phyloP scores from a whole-genome alignment of 805 yeast species.

The Brettanomyces bruxellensis region DNA sequence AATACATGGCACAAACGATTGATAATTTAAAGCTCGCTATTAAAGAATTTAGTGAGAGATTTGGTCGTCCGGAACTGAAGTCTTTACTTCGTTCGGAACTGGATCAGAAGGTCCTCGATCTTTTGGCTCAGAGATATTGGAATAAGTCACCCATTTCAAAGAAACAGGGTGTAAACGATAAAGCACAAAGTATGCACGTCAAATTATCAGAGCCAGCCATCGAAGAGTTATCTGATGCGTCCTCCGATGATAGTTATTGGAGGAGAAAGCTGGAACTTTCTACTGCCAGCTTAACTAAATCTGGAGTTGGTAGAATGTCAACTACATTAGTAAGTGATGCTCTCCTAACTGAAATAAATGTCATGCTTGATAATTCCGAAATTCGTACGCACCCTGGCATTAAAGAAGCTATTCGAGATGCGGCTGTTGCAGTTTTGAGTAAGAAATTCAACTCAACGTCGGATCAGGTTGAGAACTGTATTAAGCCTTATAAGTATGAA shows the following conservation, averaged over 20 bases:
- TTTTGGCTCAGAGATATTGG: constrained; percentile 91
- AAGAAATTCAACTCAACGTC: constrained; percentile 84
- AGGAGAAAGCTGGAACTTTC: constrained; percentile 77
- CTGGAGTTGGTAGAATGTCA: constrained; percentile 88
- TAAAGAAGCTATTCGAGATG: constrained; percentile 69
- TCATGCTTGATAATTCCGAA: constrained; percentile 64
- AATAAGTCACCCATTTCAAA: constrained; percentile 42
- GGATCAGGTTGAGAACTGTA: constrained; percentile 97
- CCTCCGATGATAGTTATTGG: constrained; percentile 76
- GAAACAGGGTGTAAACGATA: constrained; percentile 2
- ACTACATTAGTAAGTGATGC: constrained; percentile 78
- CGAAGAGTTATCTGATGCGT: constrained; percentile 45
- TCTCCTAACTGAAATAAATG: constrained; percentile 65
- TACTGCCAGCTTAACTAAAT: constrained; percentile 75
- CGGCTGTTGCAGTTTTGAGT: constrained; percentile 72
- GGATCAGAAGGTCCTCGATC: constrained; percentile 82
- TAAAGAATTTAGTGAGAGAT: constrained; percentile 75
- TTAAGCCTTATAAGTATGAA: constrained; percentile 95
- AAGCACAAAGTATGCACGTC: constrained; percentile 1
- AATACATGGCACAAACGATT: constrained; percentile 85
- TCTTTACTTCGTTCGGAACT: constrained; percentile 72
- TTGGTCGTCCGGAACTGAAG: constrained; percentile 75
- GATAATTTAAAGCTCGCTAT: constrained; percentile 80
- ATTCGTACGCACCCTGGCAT: constrained; percentile 83
- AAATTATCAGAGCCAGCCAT: constrained; percentile 39